phyloP scores from a whole-genome alignment of 2,329 filamentous ascomycete genomes.

The Colletotrichum tofieldiae region DNA sequence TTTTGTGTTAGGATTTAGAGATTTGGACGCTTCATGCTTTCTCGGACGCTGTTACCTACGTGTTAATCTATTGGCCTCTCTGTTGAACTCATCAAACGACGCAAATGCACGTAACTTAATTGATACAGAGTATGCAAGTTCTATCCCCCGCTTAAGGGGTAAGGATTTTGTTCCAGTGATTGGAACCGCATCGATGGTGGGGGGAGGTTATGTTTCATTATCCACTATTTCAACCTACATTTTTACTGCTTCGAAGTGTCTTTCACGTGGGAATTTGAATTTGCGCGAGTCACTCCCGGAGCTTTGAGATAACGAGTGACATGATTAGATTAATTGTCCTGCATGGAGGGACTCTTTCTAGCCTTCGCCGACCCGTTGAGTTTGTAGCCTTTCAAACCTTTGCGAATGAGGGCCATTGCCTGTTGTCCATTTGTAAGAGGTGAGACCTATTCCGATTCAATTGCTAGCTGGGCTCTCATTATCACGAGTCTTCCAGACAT shows the following conservation, averaged over 20 bases:
- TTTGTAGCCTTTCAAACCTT: not conserved
- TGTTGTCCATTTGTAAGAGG: not conserved
- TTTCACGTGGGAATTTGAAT: too few species aligned
- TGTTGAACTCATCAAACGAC: not conserved
- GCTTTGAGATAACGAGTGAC: too few species aligned
- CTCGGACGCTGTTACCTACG: not conserved
- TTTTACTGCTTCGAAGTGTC: too few species aligned
- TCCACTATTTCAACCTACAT: too few species aligned
- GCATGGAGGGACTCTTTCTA: not conserved
- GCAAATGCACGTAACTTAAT: not conserved
- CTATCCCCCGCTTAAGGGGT: too few species aligned
- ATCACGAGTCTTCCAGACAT: not conserved
- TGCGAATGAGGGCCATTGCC: too few species aligned
- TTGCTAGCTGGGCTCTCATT: not conserved
- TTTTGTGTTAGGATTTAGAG: not conserved
- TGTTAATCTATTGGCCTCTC: not conserved
- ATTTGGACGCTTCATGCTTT: not conserved
- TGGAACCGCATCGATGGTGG: too few species aligned
- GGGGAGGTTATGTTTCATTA: too few species aligned
- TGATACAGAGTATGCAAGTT: too few species aligned
- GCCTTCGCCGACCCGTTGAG: not conserved
- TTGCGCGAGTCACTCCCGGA: not conserved
- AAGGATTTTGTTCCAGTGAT: too few species aligned
- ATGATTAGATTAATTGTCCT: not conserved
- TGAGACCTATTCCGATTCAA: too few species aligned